These are phyloP conservation scores for Rhytidhysteron rufulum DNA, from an alignment of 2,329 filamentous ascomycete species.

Conservation along the genomic window DNA sequence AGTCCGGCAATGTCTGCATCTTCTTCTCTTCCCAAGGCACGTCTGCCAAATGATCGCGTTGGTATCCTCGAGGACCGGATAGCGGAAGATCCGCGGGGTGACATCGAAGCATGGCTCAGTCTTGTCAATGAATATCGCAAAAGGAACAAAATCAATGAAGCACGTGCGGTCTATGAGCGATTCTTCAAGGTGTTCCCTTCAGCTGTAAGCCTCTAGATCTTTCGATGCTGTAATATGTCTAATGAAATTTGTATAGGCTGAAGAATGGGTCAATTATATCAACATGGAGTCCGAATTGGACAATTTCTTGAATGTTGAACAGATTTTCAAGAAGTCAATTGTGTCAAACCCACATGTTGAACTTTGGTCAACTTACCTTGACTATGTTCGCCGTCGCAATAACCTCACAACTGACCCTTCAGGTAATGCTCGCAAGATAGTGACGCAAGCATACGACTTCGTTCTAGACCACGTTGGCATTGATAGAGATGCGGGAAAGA, in stretches of 20 bases:
- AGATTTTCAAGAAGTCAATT: conserved; percentile 77
- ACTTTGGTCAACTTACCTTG: conserved; percentile 89
- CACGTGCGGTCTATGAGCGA: conserved; percentile 74
- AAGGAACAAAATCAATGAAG: conserved; percentile 77
- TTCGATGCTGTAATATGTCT: no score
- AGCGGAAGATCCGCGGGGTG: conserved; percentile 86
- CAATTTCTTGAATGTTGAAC: conserved; percentile 74
- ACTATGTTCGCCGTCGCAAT: conserved; percentile 89
- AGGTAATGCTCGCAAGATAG: conserved; percentile 71
- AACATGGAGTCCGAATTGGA: conserved; percentile 87
- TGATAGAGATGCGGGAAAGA: conserved; percentile 81
- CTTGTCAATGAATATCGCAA: conserved; percentile 81
- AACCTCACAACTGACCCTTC: conserved; percentile 77
- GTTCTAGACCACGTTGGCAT: conserved; percentile 85
- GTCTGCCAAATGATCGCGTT: conserved; percentile 68
- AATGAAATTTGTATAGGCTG: no score
- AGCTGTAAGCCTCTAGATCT: conserved; percentile 72
- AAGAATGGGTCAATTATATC: conserved; percentile 85
- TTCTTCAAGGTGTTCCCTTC: conserved; percentile 87
- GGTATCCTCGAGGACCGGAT: conserved; percentile 85
- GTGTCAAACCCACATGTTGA: conserved; percentile 76
- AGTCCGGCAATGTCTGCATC: conserved; percentile 39
- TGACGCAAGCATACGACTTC: conserved; percentile 87
- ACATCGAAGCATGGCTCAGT: conserved; percentile 85
- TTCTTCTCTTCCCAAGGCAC: conserved; percentile 42